phyloP scores from a whole-genome alignment of 2,329 filamentous ascomycete genomes.

The Raffaelea deltoideospora region DNA sequence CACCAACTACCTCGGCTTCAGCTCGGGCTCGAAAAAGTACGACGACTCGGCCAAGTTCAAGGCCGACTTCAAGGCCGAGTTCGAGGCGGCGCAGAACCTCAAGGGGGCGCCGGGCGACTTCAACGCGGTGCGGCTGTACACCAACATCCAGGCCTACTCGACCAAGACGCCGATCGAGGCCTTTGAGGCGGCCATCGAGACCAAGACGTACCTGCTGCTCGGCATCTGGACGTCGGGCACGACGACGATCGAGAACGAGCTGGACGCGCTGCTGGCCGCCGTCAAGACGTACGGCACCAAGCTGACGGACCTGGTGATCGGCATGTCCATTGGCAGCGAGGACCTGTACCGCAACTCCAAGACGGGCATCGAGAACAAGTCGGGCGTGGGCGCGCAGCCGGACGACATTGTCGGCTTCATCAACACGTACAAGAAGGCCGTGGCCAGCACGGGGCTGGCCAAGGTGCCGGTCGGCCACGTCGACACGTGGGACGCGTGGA shows the following conservation, averaged over 20 bases:
- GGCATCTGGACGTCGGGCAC: constrained; percentile 48
- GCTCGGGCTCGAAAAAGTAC: constrained; percentile 30
- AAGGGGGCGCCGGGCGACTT: constrained; percentile 45
- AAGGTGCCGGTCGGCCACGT: constrained; percentile 44
- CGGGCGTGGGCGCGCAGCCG: constrained; percentile 44
- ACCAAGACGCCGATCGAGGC: constrained; percentile 68
- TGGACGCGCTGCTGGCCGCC: constrained; percentile 41
- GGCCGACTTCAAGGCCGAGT: constrained; percentile 48
- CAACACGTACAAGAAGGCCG: constrained; percentile 42
- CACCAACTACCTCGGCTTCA: constrained; percentile 38
- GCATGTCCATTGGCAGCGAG: constrained; percentile 51
- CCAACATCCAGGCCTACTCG: constrained; percentile 48
- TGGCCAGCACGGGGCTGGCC: constrained; percentile 28
- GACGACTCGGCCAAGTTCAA: constrained; percentile 37
- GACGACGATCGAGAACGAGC: constrained; percentile 41
- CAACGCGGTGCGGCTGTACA: constrained; percentile 54
- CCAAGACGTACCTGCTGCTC: constrained; percentile 45
- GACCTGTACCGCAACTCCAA: constrained; percentile 48
- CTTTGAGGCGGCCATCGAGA: constrained; percentile 53
- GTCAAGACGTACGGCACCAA: constrained; percentile 34
- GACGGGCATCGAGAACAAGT: constrained; percentile 47
- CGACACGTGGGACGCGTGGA: constrained; percentile 53
- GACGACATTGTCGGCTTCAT: constrained; percentile 50
- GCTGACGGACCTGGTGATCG: constrained; percentile 43
- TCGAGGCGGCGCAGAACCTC: constrained; percentile 48